Evolutionary conservation across 2,329 filamentous ascomycete species (phyloP).

Genomic region (Phyllachora maydis): DNA sequence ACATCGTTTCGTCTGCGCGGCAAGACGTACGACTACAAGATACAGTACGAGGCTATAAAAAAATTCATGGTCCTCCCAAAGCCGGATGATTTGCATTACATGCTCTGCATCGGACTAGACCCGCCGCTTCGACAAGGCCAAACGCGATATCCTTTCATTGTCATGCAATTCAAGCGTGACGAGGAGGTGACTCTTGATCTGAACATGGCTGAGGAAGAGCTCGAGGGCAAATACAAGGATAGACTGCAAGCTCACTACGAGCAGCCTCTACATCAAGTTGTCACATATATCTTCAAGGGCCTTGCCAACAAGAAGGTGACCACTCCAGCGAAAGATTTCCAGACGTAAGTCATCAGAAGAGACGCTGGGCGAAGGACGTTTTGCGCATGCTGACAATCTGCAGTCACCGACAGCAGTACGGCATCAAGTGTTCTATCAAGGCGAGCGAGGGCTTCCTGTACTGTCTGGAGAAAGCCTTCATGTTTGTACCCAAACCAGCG

Average conservation of each 20-base stretch:
- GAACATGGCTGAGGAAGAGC: slow-evolving; percentile 81
- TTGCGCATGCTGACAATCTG: too few species aligned
- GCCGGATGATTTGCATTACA: slow-evolving; percentile 90
- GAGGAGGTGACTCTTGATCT: slow-evolving; percentile 93
- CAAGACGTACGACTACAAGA: slow-evolving; percentile 99
- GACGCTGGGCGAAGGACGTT: slow-evolving; percentile 1
- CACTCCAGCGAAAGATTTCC: slow-evolving; percentile 83
- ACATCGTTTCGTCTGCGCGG: slow-evolving; percentile 88
- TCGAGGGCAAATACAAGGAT: slow-evolving; percentile 72
- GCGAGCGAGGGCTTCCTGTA: slow-evolving; percentile 95
- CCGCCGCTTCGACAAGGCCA: slow-evolving; percentile 91
- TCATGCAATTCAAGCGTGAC: slow-evolving; percentile 98
- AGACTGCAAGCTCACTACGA: slow-evolving; percentile 83
- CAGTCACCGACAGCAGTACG: slow-evolving; percentile 76
- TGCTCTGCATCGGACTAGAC: slow-evolving; percentile 87
- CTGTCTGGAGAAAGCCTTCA: slow-evolving; percentile 93
- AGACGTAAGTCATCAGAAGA: slow-evolving; percentile 29
- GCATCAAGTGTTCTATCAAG: slow-evolving; percentile 99
- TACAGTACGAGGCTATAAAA: slow-evolving; percentile 93
- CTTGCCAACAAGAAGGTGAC: slow-evolving; percentile 90
- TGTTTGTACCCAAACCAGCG: slow-evolving; percentile 96
- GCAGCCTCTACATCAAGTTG: slow-evolving; percentile 78
- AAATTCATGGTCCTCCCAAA: slow-evolving; percentile 98
- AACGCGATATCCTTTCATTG: slow-evolving; percentile 91
- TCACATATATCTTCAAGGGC: slow-evolving; percentile 88